Evolutionary conservation across 2,329 filamentous ascomycete species (phyloP).

Genomic region (Amylocarpus encephaloides): DNA sequence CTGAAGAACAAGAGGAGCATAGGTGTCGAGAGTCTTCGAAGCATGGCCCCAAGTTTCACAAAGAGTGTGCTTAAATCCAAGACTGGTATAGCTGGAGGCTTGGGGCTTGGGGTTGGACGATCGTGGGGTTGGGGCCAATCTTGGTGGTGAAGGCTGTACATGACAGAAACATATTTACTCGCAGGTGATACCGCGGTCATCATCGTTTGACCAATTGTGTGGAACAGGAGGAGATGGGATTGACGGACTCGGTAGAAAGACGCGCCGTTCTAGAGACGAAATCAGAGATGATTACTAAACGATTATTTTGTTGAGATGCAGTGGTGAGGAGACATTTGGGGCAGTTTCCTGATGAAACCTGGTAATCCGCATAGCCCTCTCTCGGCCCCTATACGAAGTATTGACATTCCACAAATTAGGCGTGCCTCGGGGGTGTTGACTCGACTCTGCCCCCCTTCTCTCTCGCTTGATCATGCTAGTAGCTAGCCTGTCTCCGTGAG

Average conservation of each 20-base stretch:
- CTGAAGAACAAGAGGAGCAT: slow-evolving; percentile 24
- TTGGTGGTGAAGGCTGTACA: no score
- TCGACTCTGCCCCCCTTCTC: no score
- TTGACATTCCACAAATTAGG: no score
- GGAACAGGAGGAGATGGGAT: no score
- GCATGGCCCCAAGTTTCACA: slow-evolving; percentile 21
- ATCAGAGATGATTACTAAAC: background rate
- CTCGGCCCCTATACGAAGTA: no score
- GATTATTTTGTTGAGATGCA: slow-evolving; percentile 1
- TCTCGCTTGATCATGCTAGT: no score
- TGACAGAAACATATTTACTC: background rate
- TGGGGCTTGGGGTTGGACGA: slow-evolving; percentile 13
- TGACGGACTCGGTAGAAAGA: background rate
- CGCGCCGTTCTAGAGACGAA: background rate
- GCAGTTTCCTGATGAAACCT: no score
- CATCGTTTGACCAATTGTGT: no score
- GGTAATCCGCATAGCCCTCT: no score
- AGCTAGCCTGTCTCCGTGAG: no score
- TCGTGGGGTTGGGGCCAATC: slow-evolving; percentile 17
- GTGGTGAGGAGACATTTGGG: background rate
- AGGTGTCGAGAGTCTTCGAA: slow-evolving; percentile 21
- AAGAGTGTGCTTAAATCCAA: slow-evolving; percentile 10
- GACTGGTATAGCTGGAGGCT: slow-evolving; percentile 5
- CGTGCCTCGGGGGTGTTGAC: no score
- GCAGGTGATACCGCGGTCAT: no score